Base-by-base conservation (phyloP, 2,329 filamentous ascomycete species). In the Neonectria coccinea region DNA sequence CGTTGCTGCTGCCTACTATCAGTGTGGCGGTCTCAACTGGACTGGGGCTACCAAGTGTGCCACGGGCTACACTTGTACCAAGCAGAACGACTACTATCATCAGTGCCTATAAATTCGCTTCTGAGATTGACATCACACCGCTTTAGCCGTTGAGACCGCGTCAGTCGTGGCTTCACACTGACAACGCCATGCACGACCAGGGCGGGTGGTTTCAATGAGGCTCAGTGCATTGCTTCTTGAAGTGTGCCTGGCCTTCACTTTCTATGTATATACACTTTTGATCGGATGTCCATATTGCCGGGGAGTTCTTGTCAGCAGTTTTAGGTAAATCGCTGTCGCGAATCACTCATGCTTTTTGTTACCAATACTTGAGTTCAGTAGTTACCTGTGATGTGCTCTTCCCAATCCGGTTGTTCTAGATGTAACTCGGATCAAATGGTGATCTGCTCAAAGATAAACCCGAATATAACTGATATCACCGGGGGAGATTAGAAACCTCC, bases 1-100 rank as follows among this genome's bases (percentile, higher is more conserved):
- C 3, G 45, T 52, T 53, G 59, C 22, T 11, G 29, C 25, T 6
- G 41, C 58, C 18, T 69, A 55, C 29, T 55, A 66, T 16, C 82
- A 82, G 67, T 84, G 82, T 51, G 82, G 82, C 55, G 82, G 82
- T 29, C 75, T 70, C 16, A 76, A 75, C 45, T 83, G 75, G 75
- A 68, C 69, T 12, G 82, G 82, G 27, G 65, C 80, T 5, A 82
- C 80, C 1, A 81, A 78, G 73, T 84, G 82, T 61, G 71, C 57
- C 0, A 77, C 77, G 11, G 81, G 81, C 54, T 79, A 73, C 71
- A 74, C 69, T 44, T 84, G 82, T 71, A 72, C 74, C 53, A 67
- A 72, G 54, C 67, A 70, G 59, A 81, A 81, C 67, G 53, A 69
- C 8, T 82, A 73, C 59, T 82, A 82, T 75, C 79, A 67, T 31